These are phyloP conservation scores for Trametes cingulata DNA, from an alignment of 768 basidiomycete species.

Conservation along the genomic window DNA sequence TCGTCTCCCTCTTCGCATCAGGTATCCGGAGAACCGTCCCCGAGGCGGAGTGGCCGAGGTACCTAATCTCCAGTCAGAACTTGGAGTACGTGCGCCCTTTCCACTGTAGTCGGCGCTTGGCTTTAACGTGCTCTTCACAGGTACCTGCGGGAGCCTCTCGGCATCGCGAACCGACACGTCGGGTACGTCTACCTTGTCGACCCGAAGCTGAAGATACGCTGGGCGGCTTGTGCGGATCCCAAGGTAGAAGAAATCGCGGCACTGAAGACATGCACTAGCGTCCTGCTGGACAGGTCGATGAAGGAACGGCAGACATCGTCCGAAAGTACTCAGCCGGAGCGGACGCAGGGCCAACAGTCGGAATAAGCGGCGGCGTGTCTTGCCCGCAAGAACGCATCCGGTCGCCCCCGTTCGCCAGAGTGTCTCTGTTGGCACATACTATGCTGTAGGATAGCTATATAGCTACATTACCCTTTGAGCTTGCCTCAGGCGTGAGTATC, in stretches of 20 bases:
- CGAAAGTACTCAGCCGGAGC: background rate
- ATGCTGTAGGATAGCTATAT: too few relatives aligned
- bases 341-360: background rate
- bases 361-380: background rate
- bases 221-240: slow-evolving; percentile 91
- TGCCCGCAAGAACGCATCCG: too few relatives aligned
- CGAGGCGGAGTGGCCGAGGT: slow-evolving; percentile 60
- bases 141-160: slow-evolving; percentile 79
- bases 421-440: too few relatives aligned
- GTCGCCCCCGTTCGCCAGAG: too few relatives aligned
- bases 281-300: slow-evolving; percentile 57
- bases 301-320: background rate
- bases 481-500: too few relatives aligned
- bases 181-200: slow-evolving; percentile 94
- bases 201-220: slow-evolving; percentile 78
- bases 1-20: slow-evolving; percentile 82
- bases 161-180: slow-evolving; percentile 86
- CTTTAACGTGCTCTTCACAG: slow-evolving; percentile 7
- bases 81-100: slow-evolving; percentile 49
- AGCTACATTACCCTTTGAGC: background rate
- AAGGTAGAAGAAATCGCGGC: slow-evolving; percentile 68
- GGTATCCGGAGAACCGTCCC: slow-evolving; percentile 72
- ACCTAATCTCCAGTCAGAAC: slow-evolving; percentile 80
- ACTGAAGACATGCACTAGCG: slow-evolving; percentile 67
- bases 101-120: too few relatives aligned